Percentiles rank a stretch among this genome's conserved stretches.
Evolutionary conservation across 805 yeast genomes (phyloP).

Genomic region (Pichia kluyveri): DNA sequence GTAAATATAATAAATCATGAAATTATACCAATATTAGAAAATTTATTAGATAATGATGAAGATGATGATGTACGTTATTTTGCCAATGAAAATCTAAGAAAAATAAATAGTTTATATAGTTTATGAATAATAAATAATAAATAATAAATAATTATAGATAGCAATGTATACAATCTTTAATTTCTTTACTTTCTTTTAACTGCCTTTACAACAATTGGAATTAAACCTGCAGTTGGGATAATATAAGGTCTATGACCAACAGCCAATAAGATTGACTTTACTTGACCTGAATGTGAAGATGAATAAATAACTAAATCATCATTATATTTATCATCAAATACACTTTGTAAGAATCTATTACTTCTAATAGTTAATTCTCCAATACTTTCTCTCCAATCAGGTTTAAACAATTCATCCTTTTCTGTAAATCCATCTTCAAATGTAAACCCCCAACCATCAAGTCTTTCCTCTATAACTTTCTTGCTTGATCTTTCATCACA

Average conservation of each 20-base stretch:
- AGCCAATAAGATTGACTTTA: conserved; percentile 41
- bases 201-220: conserved; percentile 47
- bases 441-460: conserved; percentile 32
- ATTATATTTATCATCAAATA: conserved; percentile 27
- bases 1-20: conserved; percentile 37
- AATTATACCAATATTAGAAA: conserved; percentile 57
- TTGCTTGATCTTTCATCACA: conserved; percentile 50
- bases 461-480: conserved; percentile 30
- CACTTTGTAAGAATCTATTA: conserved; percentile 34
- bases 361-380: conserved; percentile 43
- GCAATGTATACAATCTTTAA: no score
- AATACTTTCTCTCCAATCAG: conserved; percentile 39
- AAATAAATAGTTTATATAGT: conserved; percentile 13
- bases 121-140: no score
- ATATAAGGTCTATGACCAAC: conserved; percentile 47
- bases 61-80: conserved; percentile 89
- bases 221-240: conserved; percentile 59
- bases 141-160: no score
- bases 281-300: conserved; percentile 57
- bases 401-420: conserved; percentile 38
- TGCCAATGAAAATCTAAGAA: conserved; percentile 44
- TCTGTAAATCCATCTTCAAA: conserved; percentile 38
- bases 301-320: conserved; percentile 32
- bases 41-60: conserved; percentile 49
- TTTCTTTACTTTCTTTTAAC: conserved; percentile 17